phyloP scores from a whole-genome alignment of 2,329 filamentous ascomycete species.

The Gliomastix tumulicola region DNA sequence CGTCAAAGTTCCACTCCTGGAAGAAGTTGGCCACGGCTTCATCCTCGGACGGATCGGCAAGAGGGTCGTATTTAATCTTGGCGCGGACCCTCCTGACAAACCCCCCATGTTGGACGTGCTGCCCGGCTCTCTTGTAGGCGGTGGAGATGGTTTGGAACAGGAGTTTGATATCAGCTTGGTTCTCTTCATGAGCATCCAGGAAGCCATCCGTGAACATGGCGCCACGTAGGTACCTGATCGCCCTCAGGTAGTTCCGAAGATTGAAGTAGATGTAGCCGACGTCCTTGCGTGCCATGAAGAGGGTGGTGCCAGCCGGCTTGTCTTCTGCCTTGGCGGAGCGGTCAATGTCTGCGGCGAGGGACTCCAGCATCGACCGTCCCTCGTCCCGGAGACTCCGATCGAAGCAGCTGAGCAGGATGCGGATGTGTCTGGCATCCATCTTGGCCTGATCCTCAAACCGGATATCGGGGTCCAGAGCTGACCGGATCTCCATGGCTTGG shows the following conservation, averaged over 20 bases:
- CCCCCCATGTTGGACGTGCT: not conserved
- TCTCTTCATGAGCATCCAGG: not conserved
- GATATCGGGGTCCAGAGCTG: not conserved
- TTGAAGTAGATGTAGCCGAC: not conserved
- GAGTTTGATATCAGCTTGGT: not conserved
- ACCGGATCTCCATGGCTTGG: not conserved
- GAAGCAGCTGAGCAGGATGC: not conserved
- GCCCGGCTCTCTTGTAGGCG: not conserved
- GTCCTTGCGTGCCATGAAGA: not conserved
- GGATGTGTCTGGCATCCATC: not conserved
- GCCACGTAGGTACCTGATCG: not conserved
- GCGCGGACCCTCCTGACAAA: not conserved
- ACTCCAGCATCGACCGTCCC: not conserved
- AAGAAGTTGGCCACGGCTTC: not conserved
- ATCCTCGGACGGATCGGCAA: not conserved
- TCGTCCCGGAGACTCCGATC: not conserved
- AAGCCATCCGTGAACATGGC: not conserved
- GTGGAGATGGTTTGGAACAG: not conserved
- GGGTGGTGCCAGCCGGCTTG: not conserved
- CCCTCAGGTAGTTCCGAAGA: not conserved
- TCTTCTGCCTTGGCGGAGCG: too few relatives aligned
- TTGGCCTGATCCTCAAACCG: not conserved
- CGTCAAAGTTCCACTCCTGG: not conserved
- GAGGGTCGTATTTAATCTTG: not conserved
- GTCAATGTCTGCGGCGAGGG: not conserved